Evolutionary conservation across 2,329 filamentous ascomycete species (phyloP).

Genomic region (Arthrinium puccinioides): DNA sequence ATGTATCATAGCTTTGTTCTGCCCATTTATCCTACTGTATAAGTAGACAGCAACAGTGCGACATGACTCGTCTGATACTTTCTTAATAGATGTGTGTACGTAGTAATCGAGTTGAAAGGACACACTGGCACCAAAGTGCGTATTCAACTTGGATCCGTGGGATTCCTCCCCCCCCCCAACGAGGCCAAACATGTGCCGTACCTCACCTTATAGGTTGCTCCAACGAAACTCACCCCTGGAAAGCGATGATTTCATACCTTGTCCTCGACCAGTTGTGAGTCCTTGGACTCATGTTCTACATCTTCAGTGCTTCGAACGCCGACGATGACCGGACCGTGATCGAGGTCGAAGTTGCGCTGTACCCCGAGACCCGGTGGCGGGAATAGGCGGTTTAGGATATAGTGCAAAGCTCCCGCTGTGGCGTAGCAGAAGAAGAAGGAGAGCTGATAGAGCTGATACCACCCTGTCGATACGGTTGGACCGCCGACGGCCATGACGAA

Average conservation of each 20-base stretch:
- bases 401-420: constrained; percentile 5
- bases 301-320: neutral
- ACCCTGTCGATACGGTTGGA: constrained; percentile 3
- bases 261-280: neutral
- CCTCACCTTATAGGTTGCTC: neutral
- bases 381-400: constrained; percentile 5
- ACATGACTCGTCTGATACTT: too few relatives aligned
- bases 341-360: constrained; percentile 5
- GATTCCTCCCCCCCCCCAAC: neutral
- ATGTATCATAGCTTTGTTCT: too few relatives aligned
- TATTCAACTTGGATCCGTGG: neutral
- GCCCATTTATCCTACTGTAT: too few relatives aligned
- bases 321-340: constrained; percentile 1
- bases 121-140: too few relatives aligned
- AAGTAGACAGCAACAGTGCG: too few relatives aligned
- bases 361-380: constrained; percentile 7
- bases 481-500: constrained; percentile 9
- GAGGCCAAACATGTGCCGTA: neutral
- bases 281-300: constrained; percentile 2
- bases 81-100: too few relatives aligned
- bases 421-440: constrained; percentile 10
- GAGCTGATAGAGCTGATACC: constrained; percentile 9
- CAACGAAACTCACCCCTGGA: too few relatives aligned
- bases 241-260: too few relatives aligned
- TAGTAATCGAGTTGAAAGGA: too few relatives aligned